A percentile compares a stretch with the other conserved stretches of the same genome.
Conservation (phyloP, 176 grass and related monocot genomes). For the Oryza officinalis region DNA sequence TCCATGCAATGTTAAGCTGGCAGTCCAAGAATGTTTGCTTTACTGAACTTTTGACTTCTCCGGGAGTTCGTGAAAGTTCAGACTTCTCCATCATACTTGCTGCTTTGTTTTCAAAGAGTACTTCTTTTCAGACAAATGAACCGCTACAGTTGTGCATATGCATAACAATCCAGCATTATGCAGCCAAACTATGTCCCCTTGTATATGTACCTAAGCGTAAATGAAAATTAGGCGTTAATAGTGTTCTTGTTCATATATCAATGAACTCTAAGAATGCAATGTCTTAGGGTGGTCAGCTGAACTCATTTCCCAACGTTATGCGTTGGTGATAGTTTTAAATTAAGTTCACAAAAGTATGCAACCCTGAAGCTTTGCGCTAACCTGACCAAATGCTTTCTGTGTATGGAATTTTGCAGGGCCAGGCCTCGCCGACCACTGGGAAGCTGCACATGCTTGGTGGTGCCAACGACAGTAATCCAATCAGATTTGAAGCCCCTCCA, state of each 20-base stretch:
- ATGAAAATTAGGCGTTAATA: neutral
- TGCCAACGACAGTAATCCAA: conserved; percentile 8
- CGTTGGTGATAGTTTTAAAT: neutral
- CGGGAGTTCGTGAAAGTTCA: conserved; percentile 20
- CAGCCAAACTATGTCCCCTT: neutral
- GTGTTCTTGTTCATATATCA: neutral
- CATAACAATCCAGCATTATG: neutral
- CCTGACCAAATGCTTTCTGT: neutral
- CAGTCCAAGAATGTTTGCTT: conserved; percentile 32
- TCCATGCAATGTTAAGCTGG: neutral
- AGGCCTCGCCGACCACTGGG: conserved; percentile 72
- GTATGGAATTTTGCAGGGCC: conserved; percentile 42
- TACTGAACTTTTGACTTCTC: conserved; percentile 34
- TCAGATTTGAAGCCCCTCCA: conserved; percentile 26
- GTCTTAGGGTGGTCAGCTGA: neutral
- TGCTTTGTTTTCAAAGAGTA: conserved; percentile 32
- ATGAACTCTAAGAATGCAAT: neutral
- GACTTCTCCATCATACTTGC: conserved; percentile 1
- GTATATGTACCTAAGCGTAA: neutral
- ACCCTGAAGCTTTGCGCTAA: neutral
- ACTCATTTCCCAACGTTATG: neutral
- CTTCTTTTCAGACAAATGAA: conserved; percentile 28
- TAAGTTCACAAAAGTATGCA: neutral
- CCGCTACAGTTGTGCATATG: neutral
- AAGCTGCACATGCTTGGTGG: conserved; percentile 47